Evolutionary conservation across 2,329 filamentous ascomycete species (phyloP), one percentile per base, ranked within the genome.

Genomic region (Coleophoma eucalyptorum): DNA sequence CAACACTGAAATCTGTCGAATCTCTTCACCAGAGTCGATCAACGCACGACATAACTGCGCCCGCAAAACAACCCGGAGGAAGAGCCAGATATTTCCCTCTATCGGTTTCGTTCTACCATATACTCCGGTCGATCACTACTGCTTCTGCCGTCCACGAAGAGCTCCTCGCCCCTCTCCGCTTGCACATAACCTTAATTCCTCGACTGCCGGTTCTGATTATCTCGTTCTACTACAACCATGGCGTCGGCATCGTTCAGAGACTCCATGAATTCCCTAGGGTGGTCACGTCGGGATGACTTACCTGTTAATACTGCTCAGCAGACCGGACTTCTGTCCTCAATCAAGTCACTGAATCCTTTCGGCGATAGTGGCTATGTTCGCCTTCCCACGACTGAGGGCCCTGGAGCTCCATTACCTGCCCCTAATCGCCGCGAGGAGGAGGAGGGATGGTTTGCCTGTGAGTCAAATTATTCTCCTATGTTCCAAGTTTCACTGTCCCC

Each of bases 361-460:
- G 83, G 85, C 50, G 81, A 86, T 65, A 80, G 86, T 67, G 91
- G 92, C 68, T 95, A 96, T 80, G 87, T 97, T 59, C 86, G 89
- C 69, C 83, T 99, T 46, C 93, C 94, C 50, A 94, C 90, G 47
- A 86, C 85, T 60, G 92, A 96, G 67, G 79, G 80, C 59, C 78
- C 89, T 34, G 91, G 90, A 45, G 91, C 93, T 57, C 91, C 92
- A 58, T 74, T 97, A 46, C 93, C 93, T 48, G 91, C 91, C 54
- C 83, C 90, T 55, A 89, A 70, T 66, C 81, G 92, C 64, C 84
- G 92, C 62, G 92, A 97, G 67, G 94, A 97, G 71, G 93, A 97
- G 67, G 94, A 97, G 72, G 89, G 86, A 57, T 97, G 89, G 84
- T 92, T 97, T 82, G 86, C 89, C 65, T 77, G 94, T 99, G 83